Evolutionary conservation across 495 filamentous ascomycete species (phyloP).

Genomic region (Rhypophila decipiens): DNA sequence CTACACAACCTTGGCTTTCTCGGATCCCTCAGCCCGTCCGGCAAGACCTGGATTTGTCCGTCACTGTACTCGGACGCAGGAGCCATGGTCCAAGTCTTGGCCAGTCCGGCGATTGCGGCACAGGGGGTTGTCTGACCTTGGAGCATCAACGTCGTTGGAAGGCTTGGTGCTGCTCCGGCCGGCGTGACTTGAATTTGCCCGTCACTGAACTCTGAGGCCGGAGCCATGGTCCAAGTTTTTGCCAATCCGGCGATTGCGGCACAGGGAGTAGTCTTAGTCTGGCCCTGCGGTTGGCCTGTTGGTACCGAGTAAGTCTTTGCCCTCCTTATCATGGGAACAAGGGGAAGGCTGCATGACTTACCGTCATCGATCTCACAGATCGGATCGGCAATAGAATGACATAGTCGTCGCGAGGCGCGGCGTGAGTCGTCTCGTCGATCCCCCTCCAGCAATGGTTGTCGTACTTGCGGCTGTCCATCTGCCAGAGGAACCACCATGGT

Average conservation of each 20-base stretch:
- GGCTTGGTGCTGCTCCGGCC: too few relatives aligned
- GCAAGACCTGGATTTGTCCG: constrained; percentile 47
- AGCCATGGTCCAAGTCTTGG: constrained; percentile 18
- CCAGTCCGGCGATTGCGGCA: constrained; percentile 16
- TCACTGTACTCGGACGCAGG: constrained; percentile 46
- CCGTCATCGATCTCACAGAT: constrained; percentile 47
- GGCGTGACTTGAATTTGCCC: constrained; percentile 48
- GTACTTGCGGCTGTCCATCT: constrained; percentile 55
- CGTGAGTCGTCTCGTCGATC: too few relatives aligned
- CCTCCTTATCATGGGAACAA: background rate
- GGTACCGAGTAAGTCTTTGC: background rate
- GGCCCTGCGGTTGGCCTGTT: constrained; percentile 35
- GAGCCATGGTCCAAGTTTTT: constrained; percentile 18
- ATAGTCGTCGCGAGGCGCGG: too few relatives aligned
- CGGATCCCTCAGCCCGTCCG: too few relatives aligned
- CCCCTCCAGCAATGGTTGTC: too few relatives aligned
- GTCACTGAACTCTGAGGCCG: constrained; percentile 45
- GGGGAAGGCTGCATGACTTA: constrained; percentile 7
- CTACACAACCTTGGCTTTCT: too few relatives aligned
- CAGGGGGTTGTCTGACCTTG: constrained; percentile 38
- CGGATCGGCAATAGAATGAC: constrained; percentile 30
- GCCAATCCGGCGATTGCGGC: constrained; percentile 18
- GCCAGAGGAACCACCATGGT: constrained; percentile 38
- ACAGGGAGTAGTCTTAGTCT: constrained; percentile 36
- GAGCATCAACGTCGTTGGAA: too few relatives aligned